Percentiles rank a stretch among this genome's conserved stretches.
Evolutionary conservation across 1,284 basidiomycete species (phyloP).

Genomic region (Gomphus bonarii): DNA sequence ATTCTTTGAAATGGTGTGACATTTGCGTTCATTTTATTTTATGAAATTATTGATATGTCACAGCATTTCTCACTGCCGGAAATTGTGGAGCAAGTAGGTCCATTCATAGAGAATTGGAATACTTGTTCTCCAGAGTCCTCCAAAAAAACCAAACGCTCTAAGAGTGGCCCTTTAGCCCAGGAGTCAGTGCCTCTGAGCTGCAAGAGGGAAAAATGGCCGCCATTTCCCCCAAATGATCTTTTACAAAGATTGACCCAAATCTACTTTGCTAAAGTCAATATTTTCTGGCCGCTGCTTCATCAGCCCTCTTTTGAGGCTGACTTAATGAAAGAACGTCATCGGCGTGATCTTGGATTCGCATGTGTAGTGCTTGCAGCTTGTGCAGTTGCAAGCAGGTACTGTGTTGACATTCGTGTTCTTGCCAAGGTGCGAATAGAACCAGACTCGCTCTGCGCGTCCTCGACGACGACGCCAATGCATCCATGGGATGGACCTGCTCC

Average conservation of each 20-base stretch:
- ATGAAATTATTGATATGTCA: neutral
- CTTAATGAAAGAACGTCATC: neutral
- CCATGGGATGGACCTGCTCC: neutral
- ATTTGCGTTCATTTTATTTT: neutral
- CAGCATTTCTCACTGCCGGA: neutral
- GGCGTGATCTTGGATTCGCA: neutral
- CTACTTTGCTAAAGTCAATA: conserved; percentile 7
- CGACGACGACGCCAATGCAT: neutral
- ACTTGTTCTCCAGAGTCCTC: neutral
- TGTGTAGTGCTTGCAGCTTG: conserved; percentile 5
- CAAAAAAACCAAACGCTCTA: neutral
- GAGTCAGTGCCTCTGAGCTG: neutral
- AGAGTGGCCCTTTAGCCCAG: neutral
- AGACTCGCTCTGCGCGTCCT: neutral
- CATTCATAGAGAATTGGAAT: neutral
- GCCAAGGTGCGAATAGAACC: neutral
- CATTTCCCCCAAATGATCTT: conserved; percentile 9
- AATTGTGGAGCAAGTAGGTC: neutral
- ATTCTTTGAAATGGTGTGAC: neutral
- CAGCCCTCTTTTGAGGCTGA: conserved; percentile 8
- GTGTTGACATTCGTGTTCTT: conserved; percentile 2
- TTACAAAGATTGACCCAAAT: neutral
- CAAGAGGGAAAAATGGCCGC: neutral
- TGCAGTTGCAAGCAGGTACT: conserved; percentile 10
- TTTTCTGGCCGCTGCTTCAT: conserved; percentile 9